Percentiles rank a stretch among this genome's conserved stretches.
Evolutionary conservation across 2,329 filamentous ascomycete species (phyloP).

Genomic region (Albophoma yamanashiensis): DNA sequence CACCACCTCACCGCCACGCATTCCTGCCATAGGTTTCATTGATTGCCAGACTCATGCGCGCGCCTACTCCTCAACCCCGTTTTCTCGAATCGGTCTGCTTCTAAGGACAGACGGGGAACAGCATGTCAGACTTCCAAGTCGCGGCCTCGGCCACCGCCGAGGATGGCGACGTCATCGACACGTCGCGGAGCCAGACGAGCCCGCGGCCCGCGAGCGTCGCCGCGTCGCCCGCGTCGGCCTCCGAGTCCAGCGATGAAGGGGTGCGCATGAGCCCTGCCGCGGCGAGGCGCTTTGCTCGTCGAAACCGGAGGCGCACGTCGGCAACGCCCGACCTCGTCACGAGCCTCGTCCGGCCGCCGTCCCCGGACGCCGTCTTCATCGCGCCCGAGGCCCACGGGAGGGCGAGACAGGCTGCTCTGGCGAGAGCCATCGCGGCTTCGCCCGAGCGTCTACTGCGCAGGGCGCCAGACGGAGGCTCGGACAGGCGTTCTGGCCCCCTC

Average conservation of each 20-base stretch:
- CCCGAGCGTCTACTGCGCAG: constrained; percentile 6
- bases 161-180: background rate
- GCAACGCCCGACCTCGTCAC: constrained; percentile 29
- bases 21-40: background rate
- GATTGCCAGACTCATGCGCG: background rate
- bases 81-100: background rate
- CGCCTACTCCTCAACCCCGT: background rate
- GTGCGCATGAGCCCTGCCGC: constrained; percentile 22
- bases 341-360: constrained; percentile 26
- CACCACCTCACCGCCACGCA: background rate
- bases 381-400: constrained; percentile 14
- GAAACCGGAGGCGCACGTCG: constrained; percentile 21
- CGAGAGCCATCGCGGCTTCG: constrained; percentile 3
- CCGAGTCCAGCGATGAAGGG: constrained; percentile 26
- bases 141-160: background rate
- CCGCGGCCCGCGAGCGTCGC: background rate
- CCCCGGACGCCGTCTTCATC: constrained; percentile 23
- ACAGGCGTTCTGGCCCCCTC: constrained; percentile 22
- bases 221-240: constrained; percentile 10
- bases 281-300: constrained; percentile 23
- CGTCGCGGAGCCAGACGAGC: background rate
- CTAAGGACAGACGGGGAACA: background rate
- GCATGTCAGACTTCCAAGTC: background rate
- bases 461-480: constrained; percentile 12
- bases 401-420: constrained; percentile 8